A percentile compares a stretch with the other conserved stretches of the same genome.
These are phyloP conservation scores for Ophiocordyceps unilateralis DNA, from an alignment of 2,329 filamentous ascomycete species.

Conservation along the genomic window DNA sequence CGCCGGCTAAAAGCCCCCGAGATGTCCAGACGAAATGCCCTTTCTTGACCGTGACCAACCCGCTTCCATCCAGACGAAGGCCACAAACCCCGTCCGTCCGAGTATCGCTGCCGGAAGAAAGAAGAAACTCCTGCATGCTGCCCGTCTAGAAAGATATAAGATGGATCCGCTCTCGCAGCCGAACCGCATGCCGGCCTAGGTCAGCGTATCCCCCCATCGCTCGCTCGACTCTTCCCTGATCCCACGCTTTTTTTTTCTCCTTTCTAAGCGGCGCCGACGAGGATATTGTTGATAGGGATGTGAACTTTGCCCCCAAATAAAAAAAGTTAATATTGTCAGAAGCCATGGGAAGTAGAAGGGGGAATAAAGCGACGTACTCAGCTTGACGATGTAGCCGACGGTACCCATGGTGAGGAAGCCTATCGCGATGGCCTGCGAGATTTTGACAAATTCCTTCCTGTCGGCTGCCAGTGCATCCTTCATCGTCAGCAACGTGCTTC, in stretches of 20 bases:
- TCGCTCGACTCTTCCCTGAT: not conserved
- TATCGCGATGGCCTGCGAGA: constrained; percentile 44
- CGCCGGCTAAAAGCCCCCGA: no score
- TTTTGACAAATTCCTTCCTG: constrained; percentile 24
- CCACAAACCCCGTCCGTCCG: no score
- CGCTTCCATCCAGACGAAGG: no score
- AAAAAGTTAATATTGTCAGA: not conserved
- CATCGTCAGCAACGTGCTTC: not conserved
- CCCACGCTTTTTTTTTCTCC: constrained; percentile 6
- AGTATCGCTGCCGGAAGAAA: no score
- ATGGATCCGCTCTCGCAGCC: no score
- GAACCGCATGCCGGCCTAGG: not conserved
- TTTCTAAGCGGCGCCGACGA: constrained; percentile 43
- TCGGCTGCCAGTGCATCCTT: constrained; percentile 15
- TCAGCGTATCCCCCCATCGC: not conserved
- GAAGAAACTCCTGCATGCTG: no score
- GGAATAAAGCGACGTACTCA: constrained; percentile 39
- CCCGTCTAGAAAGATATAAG: no score
- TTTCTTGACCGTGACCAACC: no score
- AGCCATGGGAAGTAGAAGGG: not conserved
- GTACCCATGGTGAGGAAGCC: constrained; percentile 56
- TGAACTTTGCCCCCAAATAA: constrained; percentile 28
- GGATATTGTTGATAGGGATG: constrained; percentile 53
- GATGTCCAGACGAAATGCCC: no score
- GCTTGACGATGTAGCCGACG: constrained; percentile 53